Conservation (phyloP, 2,329 filamentous ascomycete species). For the Neonectria neomacrospora region DNA sequence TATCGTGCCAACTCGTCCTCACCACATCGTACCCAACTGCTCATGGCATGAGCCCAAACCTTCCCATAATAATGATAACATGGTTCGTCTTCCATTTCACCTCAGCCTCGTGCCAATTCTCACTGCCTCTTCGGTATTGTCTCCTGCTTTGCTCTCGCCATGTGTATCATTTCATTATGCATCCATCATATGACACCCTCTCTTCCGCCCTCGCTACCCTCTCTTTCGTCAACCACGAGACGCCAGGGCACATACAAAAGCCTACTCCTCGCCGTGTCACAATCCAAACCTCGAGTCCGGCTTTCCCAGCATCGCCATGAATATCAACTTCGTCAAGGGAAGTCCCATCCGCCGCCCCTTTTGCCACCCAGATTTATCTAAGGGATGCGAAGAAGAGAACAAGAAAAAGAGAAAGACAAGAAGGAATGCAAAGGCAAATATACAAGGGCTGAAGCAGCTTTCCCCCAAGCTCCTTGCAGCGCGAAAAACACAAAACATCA, state of each 20-base stretch:
- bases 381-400: constrained; percentile 11
- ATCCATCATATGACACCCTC: constrained; percentile 10
- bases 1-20: constrained; percentile 1
- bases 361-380: constrained; percentile 14
- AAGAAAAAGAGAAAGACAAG: neutral
- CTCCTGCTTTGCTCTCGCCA: constrained; percentile 8
- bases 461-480: neutral
- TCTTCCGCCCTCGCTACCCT: neutral
- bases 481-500: constrained; percentile 9
- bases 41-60: neutral
- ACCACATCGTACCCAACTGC: constrained; percentile 3
- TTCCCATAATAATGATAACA: neutral
- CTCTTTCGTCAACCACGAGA: constrained; percentile 16
- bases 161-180: constrained; percentile 22
- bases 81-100: constrained; percentile 18
- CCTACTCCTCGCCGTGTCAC: neutral
- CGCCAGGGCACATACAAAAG: constrained; percentile 20
- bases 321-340: constrained; percentile 13
- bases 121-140: neutral
- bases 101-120: neutral
- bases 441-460: constrained; percentile 13
- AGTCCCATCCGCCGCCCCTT: neutral
- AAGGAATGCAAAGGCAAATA: constrained; percentile 4
- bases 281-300: constrained; percentile 3
- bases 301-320: constrained; percentile 10